Percentiles rank a stretch among this genome's conserved stretches.
phyloP scores from a whole-genome alignment of 139 green algal genomes.

The Chlamydomonas asymmetrica region DNA sequence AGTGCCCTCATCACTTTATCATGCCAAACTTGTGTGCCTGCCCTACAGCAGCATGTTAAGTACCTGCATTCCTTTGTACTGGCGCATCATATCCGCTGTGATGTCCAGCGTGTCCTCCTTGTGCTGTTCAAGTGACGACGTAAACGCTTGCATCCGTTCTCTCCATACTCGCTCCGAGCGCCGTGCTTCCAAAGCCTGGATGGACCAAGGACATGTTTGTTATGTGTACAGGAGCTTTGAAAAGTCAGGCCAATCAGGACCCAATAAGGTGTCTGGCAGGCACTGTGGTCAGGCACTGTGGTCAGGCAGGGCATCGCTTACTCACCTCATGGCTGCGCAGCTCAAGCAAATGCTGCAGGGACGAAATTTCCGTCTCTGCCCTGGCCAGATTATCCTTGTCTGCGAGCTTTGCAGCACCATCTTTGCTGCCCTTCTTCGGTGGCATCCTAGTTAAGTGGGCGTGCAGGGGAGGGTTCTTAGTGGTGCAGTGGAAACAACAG shows the following conservation, averaged over 20 bases:
- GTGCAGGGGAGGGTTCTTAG: no score
- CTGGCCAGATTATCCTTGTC: constrained; percentile 56
- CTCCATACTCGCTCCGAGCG: constrained; percentile 51
- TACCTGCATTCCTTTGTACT: constrained; percentile 61
- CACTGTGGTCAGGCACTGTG: background rate
- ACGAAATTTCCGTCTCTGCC: constrained; percentile 53
- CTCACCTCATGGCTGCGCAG: constrained; percentile 47
- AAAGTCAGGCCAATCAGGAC: background rate
- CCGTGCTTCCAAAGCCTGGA: constrained; percentile 48
- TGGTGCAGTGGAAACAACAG: background rate
- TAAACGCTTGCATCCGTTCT: constrained; percentile 48
- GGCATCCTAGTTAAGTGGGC: constrained; percentile 21
- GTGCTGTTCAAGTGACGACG: constrained; percentile 41
- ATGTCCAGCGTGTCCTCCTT: constrained; percentile 62
- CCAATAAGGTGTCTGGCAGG: background rate
- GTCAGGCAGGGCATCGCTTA: background rate
- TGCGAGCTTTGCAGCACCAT: constrained; percentile 45
- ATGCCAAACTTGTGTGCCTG: background rate
- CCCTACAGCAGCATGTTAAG: background rate
- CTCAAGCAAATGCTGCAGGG: constrained; percentile 49
- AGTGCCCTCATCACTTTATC: background rate
- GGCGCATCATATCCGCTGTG: constrained; percentile 50
- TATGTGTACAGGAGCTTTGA: background rate
- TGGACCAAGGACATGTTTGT: background rate
- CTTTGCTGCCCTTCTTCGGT: constrained; percentile 48